These are phyloP conservation scores for Ottelia alismoides DNA, from an alignment of 106 monocot genomes.

Conservation along the genomic window DNA sequence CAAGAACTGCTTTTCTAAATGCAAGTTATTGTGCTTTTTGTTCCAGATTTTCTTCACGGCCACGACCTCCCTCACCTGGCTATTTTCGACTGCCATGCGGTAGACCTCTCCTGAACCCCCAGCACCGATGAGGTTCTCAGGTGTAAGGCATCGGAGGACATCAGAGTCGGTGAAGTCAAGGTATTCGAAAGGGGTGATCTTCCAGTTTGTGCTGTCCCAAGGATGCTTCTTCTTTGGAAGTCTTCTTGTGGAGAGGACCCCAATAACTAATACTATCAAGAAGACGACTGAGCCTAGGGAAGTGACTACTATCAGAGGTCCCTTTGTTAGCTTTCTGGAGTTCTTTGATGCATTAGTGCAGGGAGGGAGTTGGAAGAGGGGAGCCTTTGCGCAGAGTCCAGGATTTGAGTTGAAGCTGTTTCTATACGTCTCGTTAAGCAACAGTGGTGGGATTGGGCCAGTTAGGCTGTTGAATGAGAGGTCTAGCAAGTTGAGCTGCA, in stretches of 20 bases:
- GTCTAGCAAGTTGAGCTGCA: slow-evolving; percentile 37
- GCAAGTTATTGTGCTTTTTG: slow-evolving; percentile 13
- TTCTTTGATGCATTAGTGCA: slow-evolving; percentile 2
- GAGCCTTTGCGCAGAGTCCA: slow-evolving; percentile 17
- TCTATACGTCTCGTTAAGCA: slow-evolving; percentile 34
- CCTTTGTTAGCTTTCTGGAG: slow-evolving; percentile 12
- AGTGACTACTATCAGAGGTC: slow-evolving; percentile 18
- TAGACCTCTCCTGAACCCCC: slow-evolving; percentile 69
- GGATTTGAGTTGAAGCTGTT: slow-evolving; percentile 59
- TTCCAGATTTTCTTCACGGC: slow-evolving; percentile 45
- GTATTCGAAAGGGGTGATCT: slow-evolving; percentile 56
- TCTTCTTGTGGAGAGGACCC: slow-evolving; percentile 9
- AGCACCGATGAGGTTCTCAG: slow-evolving; percentile 55
- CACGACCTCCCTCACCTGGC: slow-evolving; percentile 9
- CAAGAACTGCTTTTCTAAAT: slow-evolving; percentile 25
- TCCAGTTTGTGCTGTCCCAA: slow-evolving; percentile 25
- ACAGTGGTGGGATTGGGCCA: slow-evolving; percentile 32
- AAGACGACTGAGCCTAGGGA: slow-evolving; percentile 15
- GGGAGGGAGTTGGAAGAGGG: slow-evolving; percentile 4
- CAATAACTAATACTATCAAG: slow-evolving; percentile 12
- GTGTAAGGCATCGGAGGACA: slow-evolving; percentile 30
- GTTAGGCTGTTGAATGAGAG: slow-evolving; percentile 63
- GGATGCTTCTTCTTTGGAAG: slow-evolving; percentile 7
- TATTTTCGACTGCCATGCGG: slow-evolving; percentile 11
- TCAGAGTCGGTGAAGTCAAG: slow-evolving; percentile 35